Evolutionary conservation across 139 green algal genomes (phyloP).

Genomic region (Chara braunii): DNA sequence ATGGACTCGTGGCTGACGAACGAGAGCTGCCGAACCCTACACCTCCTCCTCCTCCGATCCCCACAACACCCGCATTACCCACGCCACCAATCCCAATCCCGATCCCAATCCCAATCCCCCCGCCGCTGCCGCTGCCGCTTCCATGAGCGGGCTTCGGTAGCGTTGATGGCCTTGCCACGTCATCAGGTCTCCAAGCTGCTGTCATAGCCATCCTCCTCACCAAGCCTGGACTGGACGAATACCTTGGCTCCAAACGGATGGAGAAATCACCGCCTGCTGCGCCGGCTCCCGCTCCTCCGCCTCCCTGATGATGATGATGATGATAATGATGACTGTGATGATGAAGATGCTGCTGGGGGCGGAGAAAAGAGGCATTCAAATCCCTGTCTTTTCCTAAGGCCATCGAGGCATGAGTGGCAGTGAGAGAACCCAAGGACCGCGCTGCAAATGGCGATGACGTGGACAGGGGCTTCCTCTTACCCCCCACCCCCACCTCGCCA

Average conservation of each 20-base stretch:
- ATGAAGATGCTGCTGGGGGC: no score
- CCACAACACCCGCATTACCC: neutral
- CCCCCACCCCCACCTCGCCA: neutral
- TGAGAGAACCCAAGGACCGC: conserved; percentile 15
- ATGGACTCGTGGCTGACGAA: neutral
- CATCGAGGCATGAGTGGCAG: no score
- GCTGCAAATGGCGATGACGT: neutral
- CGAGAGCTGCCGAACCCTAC: neutral
- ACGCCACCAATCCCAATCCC: neutral
- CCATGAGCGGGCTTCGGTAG: conserved; percentile 9
- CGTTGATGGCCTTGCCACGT: conserved; percentile 9
- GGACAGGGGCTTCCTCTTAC: neutral
- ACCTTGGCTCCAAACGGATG: conserved; percentile 2
- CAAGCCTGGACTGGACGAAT: neutral
- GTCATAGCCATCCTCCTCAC: neutral
- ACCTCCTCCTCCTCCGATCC: neutral
- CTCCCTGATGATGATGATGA: no score
- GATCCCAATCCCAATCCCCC: neutral
- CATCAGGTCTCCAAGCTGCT: conserved; percentile 27
- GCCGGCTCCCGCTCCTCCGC: no score
- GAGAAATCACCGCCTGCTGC: no score
- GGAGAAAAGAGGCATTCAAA: no score
- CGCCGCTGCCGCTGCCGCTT: neutral
- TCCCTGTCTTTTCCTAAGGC: no score
- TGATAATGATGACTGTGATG: no score